Evolutionary conservation across 1,139 yeast species (phyloP).

Genomic region (Blastobotrys malaysiensis): DNA sequence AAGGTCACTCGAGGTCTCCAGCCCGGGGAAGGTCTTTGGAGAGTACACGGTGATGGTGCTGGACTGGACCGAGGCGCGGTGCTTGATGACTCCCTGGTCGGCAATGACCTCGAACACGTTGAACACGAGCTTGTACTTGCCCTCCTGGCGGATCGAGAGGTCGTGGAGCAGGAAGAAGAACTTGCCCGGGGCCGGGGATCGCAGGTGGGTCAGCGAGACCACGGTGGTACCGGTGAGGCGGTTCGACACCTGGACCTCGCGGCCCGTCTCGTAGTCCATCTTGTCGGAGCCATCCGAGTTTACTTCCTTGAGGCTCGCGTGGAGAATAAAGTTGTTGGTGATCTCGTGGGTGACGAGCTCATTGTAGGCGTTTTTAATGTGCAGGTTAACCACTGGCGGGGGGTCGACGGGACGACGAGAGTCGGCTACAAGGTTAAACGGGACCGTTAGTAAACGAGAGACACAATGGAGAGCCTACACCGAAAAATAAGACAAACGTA

Average conservation of each 20-base stretch:
- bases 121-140: constrained; percentile 30
- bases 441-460: background rate
- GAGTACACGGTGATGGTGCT: constrained; percentile 32
- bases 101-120: constrained; percentile 29
- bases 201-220: constrained; percentile 24
- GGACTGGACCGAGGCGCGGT: constrained; percentile 26
- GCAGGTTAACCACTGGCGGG: constrained; percentile 30
- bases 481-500: background rate
- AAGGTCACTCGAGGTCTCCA: constrained; percentile 31
- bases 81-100: constrained; percentile 18
- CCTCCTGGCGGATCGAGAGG: constrained; percentile 34
- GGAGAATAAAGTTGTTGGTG: constrained; percentile 27
- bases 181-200: constrained; percentile 26
- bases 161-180: constrained; percentile 33
- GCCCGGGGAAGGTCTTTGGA: constrained; percentile 36
- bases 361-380: constrained; percentile 18
- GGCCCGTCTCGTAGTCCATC: constrained; percentile 10
- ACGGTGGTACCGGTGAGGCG: constrained; percentile 27
- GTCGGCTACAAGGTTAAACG: constrained; percentile 19
- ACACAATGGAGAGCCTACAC: background rate
- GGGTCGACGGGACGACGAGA: constrained; percentile 34
- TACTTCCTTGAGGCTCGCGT: constrained; percentile 26
- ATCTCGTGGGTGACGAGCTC: constrained; percentile 23
- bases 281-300: constrained; percentile 4
- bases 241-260: constrained; percentile 12